These are phyloP conservation scores for Pholiota conissans DNA, from an alignment of 768 basidiomycete species.

Conservation along the genomic window DNA sequence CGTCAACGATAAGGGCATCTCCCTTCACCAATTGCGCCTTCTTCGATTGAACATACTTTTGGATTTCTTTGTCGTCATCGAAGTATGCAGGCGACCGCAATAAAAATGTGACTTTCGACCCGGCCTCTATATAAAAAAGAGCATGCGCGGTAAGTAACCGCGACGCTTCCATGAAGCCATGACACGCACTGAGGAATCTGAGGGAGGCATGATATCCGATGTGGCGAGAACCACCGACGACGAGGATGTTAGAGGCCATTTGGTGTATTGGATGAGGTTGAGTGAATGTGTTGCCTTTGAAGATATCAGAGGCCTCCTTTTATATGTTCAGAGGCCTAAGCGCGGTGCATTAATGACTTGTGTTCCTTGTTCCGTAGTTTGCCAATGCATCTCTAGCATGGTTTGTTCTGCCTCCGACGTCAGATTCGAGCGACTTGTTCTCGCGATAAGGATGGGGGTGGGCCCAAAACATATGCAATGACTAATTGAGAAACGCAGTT, in stretches of 20 bases:
- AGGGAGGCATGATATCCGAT: conserved; percentile 48
- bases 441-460: neutral
- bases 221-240: conserved; percentile 50
- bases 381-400: no score
- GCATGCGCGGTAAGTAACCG: neutral
- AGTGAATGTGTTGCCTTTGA: neutral
- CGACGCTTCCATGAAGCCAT: neutral
- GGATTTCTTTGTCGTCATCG: conserved; percentile 48
- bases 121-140: conserved; percentile 38
- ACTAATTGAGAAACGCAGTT: no score
- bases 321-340: neutral
- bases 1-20: conserved; percentile 51
- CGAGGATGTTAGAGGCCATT: conserved; percentile 34
- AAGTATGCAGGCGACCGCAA: conserved; percentile 51
- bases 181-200: conserved; percentile 29
- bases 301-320: neutral
- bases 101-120: conserved; percentile 60
- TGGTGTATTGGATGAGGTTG: neutral
- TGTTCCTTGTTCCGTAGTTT: no score
- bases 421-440: neutral
- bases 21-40: conserved; percentile 55
- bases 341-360: no score
- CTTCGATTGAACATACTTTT: conserved; percentile 46
- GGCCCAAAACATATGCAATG: neutral
- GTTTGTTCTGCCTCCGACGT: neutral